A percentile compares a stretch with the other conserved stretches of the same genome.
Evolutionary conservation across 495 filamentous ascomycete genomes (phyloP).

Genomic region (Astrothelium macrocarpum): DNA sequence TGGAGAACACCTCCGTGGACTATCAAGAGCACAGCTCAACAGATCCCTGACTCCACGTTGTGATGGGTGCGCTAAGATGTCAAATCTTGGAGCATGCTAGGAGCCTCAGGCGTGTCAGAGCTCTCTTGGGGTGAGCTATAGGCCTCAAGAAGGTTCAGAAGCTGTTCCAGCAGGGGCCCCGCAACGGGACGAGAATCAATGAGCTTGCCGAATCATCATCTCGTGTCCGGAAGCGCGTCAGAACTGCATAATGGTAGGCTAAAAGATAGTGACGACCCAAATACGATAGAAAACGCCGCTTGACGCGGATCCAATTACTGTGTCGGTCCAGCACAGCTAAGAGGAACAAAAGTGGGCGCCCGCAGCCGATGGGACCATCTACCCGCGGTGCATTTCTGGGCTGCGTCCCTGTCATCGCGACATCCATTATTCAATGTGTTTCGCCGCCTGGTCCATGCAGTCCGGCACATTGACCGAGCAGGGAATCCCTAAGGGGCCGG

Average conservation of each 20-base stretch:
- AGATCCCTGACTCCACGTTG: background rate
- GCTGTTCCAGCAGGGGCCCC: background rate
- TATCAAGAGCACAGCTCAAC: background rate
- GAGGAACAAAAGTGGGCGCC: background rate
- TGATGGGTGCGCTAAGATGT: background rate
- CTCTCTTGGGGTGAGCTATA: background rate
- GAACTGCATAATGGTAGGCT: background rate
- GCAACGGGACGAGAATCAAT: background rate
- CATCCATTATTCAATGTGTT: background rate
- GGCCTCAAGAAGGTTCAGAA: constrained; percentile 6
- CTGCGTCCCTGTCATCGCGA: background rate
- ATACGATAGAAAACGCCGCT: background rate
- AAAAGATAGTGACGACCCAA: background rate
- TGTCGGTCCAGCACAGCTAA: background rate
- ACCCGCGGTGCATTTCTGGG: background rate
- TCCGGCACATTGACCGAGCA: background rate
- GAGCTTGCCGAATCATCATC: background rate
- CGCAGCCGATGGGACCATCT: background rate
- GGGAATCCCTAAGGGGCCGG: background rate
- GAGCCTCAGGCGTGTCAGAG: background rate
- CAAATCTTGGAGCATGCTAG: constrained; percentile 2
- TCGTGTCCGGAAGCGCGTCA: constrained; percentile 5
- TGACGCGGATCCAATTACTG: background rate
- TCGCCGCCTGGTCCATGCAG: constrained; percentile 1
- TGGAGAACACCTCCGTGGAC: background rate